A percentile compares a stretch with the other conserved stretches of the same genome.
Evolutionary conservation across 306 rosid species (phyloP).

Genomic region (Vigna unguiculata): DNA sequence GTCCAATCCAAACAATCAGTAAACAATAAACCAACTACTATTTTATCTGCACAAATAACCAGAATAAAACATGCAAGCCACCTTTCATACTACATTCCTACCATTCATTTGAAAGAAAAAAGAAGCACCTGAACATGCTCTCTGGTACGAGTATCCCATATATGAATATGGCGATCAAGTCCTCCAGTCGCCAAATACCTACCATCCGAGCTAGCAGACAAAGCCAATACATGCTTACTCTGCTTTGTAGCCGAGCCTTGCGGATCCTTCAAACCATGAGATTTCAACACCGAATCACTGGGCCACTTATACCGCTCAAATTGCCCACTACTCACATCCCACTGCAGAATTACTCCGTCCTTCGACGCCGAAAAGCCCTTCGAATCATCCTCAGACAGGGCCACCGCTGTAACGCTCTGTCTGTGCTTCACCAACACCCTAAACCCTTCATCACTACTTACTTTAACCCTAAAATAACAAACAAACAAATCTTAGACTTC

Average conservation of each 20-base stretch:
- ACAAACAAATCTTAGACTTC: not conserved
- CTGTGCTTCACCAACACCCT: slow-evolving; percentile 72
- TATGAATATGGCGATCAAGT: slow-evolving; percentile 92
- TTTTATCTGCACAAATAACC: not conserved
- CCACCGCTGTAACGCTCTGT: slow-evolving; percentile 81
- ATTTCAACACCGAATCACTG: slow-evolving; percentile 61
- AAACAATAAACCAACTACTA: not conserved
- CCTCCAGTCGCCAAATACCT: slow-evolving; percentile 94
- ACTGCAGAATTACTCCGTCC: slow-evolving; percentile 82
- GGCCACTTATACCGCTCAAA: slow-evolving; percentile 88
- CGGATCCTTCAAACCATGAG: slow-evolving; percentile 84
- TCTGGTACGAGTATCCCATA: slow-evolving; percentile 93
- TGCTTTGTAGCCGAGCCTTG: slow-evolving; percentile 80
- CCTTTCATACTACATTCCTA: not conserved
- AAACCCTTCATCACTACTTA: slow-evolving; percentile 69
- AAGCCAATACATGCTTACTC: slow-evolving; percentile 69
- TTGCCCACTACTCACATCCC: slow-evolving; percentile 91
- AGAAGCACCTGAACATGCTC: slow-evolving; percentile 83
- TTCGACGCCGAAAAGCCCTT: slow-evolving; percentile 96
- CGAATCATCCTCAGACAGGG: slow-evolving; percentile 77
- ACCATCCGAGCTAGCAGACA: slow-evolving; percentile 90
- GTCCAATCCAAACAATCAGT: not conserved
- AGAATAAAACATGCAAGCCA: not conserved
- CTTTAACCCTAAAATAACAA: slow-evolving; percentile 64
- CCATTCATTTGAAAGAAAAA: slow-evolving; percentile 1